phyloP scores from a whole-genome alignment of 2,329 filamentous ascomycete genomes.

The Pseudogymnoascus verrucosus region DNA sequence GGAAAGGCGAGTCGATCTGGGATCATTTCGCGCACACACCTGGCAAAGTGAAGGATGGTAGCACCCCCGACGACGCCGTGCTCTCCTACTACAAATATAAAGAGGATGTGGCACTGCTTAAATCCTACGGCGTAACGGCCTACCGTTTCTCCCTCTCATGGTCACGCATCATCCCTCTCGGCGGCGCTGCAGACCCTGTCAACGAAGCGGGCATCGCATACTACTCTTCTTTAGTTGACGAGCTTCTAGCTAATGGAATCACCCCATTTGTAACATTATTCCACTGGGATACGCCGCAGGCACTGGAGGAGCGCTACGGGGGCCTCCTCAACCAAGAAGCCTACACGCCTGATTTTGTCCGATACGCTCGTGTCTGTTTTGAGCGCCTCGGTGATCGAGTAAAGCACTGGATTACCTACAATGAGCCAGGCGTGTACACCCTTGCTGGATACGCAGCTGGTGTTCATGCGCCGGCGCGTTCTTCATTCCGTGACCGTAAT shows the following conservation, averaged over 20 bases:
- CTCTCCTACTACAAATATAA: conserved; percentile 35
- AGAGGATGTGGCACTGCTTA: conserved; percentile 52
- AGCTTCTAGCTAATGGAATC: not conserved
- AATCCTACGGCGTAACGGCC: conserved; percentile 48
- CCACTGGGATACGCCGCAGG: conserved; percentile 24
- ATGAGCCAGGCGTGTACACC: conserved; percentile 80
- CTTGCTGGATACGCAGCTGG: conserved; percentile 74
- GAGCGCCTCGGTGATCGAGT: conserved; percentile 30
- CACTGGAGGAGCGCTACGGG: conserved; percentile 31
- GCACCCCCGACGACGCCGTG: conserved; percentile 32
- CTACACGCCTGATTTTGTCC: conserved; percentile 30
- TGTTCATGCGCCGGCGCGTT: conserved; percentile 71
- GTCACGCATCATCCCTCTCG: conserved; percentile 54
- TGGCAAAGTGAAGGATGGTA: conserved; percentile 33
- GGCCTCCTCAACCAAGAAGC: conserved; percentile 30
- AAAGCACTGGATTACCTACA: conserved; percentile 86
- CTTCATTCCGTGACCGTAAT: conserved; percentile 65
- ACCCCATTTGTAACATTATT: not conserved
- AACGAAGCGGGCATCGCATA: conserved; percentile 5
- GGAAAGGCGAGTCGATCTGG: conserved; percentile 36
- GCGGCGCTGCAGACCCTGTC: not conserved
- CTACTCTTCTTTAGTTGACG: not conserved
- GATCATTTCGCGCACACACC: conserved; percentile 34
- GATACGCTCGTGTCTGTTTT: conserved; percentile 31
- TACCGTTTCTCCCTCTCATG: conserved; percentile 60